A percentile compares a stretch with the other conserved stretches of the same genome.
These are phyloP conservation scores for Solanum stenotomum DNA, from an alignment of 257 asterid species.

Conservation along the genomic window DNA sequence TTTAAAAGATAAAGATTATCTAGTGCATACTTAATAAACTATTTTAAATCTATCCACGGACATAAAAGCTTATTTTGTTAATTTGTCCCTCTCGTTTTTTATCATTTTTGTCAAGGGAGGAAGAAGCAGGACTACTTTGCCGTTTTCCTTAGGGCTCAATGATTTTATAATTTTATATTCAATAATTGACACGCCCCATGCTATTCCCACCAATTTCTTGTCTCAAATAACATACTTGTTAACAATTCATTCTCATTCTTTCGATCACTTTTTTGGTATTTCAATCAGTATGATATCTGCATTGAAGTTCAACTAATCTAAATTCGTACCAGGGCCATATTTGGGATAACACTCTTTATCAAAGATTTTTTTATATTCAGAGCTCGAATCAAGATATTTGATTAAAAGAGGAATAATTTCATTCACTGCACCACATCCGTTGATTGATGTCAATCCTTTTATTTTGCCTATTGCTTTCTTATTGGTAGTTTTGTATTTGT, in stretches of 20 bases:
- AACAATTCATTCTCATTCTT: background rate
- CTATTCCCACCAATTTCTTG: background rate
- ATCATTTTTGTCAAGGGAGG: background rate
- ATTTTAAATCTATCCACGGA: background rate
- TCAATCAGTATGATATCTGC: background rate
- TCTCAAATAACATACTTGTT: background rate
- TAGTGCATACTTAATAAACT: background rate
- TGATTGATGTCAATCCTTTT: background rate
- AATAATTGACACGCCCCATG: background rate
- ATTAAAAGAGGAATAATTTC: background rate
- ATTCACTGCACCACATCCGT: too few relatives aligned
- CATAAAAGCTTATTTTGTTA: too few relatives aligned
- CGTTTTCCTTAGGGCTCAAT: background rate
- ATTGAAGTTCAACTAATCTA: too few relatives aligned
- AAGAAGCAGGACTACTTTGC: background rate
- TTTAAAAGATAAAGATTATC: too few relatives aligned
- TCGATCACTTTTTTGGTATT: background rate
- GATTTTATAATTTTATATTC: background rate
- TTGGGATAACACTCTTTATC: background rate
- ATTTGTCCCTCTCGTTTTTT: too few relatives aligned
- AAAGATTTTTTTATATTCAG: too few relatives aligned
- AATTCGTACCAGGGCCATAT: accelerated
- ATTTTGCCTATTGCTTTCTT: background rate
- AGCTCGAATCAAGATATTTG: too few relatives aligned
- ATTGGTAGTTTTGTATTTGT: background rate